Percentiles rank a stretch among this genome's conserved stretches.
Evolutionary conservation across 192 early-diverging fungal genomes (phyloP).

Genomic region (Entomortierella beljakovae): DNA sequence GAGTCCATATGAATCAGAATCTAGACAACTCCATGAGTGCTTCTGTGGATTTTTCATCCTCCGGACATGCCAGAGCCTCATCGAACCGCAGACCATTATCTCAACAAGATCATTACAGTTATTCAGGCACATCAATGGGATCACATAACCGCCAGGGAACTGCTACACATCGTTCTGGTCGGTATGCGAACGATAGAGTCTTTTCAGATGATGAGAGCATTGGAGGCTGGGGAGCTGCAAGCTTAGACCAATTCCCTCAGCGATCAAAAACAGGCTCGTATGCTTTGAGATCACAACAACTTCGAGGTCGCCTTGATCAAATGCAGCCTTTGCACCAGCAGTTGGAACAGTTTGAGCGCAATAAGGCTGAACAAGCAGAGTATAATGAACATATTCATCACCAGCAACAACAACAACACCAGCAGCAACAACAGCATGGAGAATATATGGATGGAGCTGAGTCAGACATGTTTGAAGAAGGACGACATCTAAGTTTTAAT

Average conservation of each 20-base stretch:
- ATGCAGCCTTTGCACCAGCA: slow-evolving; percentile 23
- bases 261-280: slow-evolving; percentile 1
- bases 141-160: slow-evolving; percentile 4
- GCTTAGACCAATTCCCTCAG: background rate
- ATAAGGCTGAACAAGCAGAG: too few relatives aligned
- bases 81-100: slow-evolving; percentile 19
- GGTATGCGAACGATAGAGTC: slow-evolving; percentile 12
- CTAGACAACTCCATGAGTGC: slow-evolving; percentile 10
- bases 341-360: slow-evolving; percentile 2
- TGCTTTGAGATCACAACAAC: slow-evolving; percentile 6
- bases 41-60: slow-evolving; percentile 4
- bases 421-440: slow-evolving; percentile 24
- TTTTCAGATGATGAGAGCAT: slow-evolving; percentile 37
- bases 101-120: slow-evolving; percentile 26
- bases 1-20: background rate
- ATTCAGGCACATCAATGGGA: background rate
- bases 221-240: slow-evolving; percentile 11
- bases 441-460: slow-evolving; percentile 13
- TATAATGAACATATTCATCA: background rate
- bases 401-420: slow-evolving; percentile 4
- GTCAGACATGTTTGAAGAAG: background rate
- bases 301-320: slow-evolving; percentile 16
- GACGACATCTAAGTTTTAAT: slow-evolving; percentile 4
- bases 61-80: background rate
- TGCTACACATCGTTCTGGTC: slow-evolving; percentile 10